Evolutionary conservation across 1,139 yeast genomes (phyloP).

Genomic region (Taphrina deformans): DNA sequence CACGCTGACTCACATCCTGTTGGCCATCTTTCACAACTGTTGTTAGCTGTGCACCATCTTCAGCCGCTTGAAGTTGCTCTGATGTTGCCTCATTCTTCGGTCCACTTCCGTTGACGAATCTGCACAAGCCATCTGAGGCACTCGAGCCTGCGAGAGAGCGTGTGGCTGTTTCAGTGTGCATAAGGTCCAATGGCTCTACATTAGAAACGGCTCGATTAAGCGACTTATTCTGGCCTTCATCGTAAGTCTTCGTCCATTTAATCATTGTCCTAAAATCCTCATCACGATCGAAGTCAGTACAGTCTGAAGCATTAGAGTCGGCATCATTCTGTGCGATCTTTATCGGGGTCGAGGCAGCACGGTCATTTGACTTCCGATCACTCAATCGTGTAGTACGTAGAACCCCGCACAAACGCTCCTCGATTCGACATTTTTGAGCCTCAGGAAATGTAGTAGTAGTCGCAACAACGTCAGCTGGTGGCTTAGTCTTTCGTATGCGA

Average conservation of each 20-base stretch:
- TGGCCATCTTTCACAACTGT: background rate
- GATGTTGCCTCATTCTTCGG: background rate
- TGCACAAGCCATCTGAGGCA: background rate
- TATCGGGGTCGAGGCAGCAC: background rate
- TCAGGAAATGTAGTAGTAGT: background rate
- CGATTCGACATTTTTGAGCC: background rate
- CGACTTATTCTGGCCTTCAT: background rate
- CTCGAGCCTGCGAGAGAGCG: background rate
- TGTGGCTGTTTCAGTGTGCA: background rate
- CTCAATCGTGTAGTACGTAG: background rate
- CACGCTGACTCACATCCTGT: background rate
- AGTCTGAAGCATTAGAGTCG: background rate
- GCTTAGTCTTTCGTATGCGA: background rate
- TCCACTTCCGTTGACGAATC: background rate
- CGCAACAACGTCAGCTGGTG: background rate
- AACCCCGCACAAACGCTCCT: background rate
- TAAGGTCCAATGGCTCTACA: background rate
- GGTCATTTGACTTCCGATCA: background rate
- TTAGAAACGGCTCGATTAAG: background rate
- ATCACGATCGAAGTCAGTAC: background rate
- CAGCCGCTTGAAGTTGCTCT: background rate
- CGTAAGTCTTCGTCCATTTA: conserved; percentile 4
- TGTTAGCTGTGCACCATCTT: background rate
- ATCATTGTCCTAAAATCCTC: conserved; percentile 5
- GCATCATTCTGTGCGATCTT: background rate